phyloP scores from a whole-genome alignment of 495 filamentous ascomycete species.

The Annulohypoxylon maeteangense region DNA sequence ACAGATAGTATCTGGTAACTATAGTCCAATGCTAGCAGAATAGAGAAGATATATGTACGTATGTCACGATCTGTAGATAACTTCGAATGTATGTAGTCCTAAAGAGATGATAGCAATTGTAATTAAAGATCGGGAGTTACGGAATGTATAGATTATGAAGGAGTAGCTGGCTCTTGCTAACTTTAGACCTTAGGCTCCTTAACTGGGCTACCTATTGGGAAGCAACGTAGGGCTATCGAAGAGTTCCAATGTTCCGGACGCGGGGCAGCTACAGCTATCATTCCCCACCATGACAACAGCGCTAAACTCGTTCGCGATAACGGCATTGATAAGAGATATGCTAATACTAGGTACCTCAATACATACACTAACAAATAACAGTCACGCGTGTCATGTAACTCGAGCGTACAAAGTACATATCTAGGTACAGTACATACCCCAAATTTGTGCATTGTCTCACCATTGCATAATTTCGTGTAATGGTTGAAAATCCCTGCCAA shows the following conservation, averaged over 20 bases:
- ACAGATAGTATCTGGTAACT: constrained; percentile 12
- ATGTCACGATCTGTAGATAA: neutral
- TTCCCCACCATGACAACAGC: constrained; percentile 9
- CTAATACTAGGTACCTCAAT: neutral
- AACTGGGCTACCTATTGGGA: neutral
- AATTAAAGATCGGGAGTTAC: neutral
- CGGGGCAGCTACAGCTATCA: constrained; percentile 23
- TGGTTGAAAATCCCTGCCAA: constrained; percentile 38
- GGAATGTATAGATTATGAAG: neutral
- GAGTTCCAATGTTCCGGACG: constrained; percentile 21
- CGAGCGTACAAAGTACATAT: too few relatives aligned
- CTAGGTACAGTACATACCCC: neutral
- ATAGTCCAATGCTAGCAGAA: neutral
- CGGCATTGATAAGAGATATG: constrained; percentile 9
- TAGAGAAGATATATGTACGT: neutral
- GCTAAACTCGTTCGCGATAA: constrained; percentile 11
- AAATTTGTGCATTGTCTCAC: neutral
- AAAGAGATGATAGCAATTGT: neutral
- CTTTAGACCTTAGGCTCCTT: neutral
- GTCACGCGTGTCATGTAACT: too few relatives aligned
- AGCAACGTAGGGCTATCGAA: constrained; percentile 12
- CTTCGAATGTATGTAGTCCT: neutral
- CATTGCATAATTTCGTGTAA: constrained; percentile 11
- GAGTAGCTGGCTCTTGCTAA: neutral
- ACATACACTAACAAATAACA: too few relatives aligned